Evolutionary conservation across 352 stramenopile genomes (phyloP).

Genomic region (Globisporangium yorkense): DNA sequence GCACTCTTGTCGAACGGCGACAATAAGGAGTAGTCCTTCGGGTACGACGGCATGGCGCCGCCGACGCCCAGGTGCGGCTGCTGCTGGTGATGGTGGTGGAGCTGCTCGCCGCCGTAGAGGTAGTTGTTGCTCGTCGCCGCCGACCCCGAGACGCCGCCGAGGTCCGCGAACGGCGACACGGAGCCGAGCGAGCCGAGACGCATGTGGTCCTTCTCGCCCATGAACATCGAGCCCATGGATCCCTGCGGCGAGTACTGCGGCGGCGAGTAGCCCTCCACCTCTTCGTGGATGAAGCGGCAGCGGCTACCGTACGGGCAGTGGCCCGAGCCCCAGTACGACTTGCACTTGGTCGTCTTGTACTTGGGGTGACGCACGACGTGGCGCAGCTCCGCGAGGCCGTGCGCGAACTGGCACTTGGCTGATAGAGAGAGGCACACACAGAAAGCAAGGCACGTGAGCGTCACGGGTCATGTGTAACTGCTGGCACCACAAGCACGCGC

Average conservation of each 20-base stretch:
- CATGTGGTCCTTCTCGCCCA: slow-evolving; percentile 36
- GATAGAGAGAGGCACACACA: not conserved
- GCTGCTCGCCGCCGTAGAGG: slow-evolving; percentile 18
- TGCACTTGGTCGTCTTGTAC: slow-evolving; percentile 91
- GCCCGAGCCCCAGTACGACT: slow-evolving; percentile 87
- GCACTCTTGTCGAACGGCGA: slow-evolving; percentile 58
- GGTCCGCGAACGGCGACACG: slow-evolving; percentile 20
- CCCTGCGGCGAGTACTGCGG: slow-evolving; percentile 48
- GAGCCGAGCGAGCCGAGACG: slow-evolving; percentile 21
- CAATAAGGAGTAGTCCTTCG: slow-evolving; percentile 62
- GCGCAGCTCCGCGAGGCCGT: slow-evolving; percentile 71
- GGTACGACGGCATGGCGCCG: slow-evolving; percentile 34
- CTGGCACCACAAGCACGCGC: slow-evolving; percentile 1
- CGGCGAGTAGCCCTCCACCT: slow-evolving; percentile 51
- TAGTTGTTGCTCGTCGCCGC: slow-evolving; percentile 23
- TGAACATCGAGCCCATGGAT: slow-evolving; percentile 48
- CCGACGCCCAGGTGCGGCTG: slow-evolving; percentile 8
- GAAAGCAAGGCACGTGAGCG: not conserved
- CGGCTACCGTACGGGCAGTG: slow-evolving; percentile 83
- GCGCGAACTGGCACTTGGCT: slow-evolving; percentile 87
- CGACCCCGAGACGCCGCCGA: slow-evolving; percentile 16
- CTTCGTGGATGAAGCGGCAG: slow-evolving; percentile 87
- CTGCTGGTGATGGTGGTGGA: not conserved
- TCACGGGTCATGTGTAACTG: not conserved
- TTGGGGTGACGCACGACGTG: slow-evolving; percentile 85